Percentiles rank a stretch among this genome's conserved stretches.
Evolutionary conservation across 345 rosid genomes (phyloP).

Genomic region (Camelina sativa): DNA sequence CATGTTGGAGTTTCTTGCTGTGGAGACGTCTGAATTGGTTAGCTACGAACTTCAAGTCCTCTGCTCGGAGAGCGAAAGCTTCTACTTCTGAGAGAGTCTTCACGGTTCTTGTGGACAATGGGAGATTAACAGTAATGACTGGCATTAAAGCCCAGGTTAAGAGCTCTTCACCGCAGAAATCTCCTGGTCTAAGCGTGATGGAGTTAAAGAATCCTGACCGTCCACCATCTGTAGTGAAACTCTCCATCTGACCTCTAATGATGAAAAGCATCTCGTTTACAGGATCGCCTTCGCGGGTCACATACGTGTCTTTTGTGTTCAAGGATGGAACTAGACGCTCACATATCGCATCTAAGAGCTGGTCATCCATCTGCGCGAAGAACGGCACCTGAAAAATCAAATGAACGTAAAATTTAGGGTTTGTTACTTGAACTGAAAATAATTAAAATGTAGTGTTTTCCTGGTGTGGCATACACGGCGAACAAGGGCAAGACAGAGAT

Average conservation of each 20-base stretch:
- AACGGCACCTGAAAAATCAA: slow-evolving; percentile 65
- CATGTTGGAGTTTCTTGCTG: slow-evolving; percentile 88
- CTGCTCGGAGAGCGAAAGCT: slow-evolving; percentile 78
- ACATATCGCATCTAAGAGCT: slow-evolving; percentile 82
- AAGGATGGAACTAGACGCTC: slow-evolving; percentile 79
- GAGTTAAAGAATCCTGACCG: slow-evolving; percentile 80
- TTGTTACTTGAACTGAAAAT: slow-evolving; percentile 4
- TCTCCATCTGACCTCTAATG: slow-evolving; percentile 85
- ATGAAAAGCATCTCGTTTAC: slow-evolving; percentile 89
- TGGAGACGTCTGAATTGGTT: slow-evolving; percentile 84
- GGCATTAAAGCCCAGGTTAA: slow-evolving; percentile 85
- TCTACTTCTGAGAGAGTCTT: slow-evolving; percentile 67
- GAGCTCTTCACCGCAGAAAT: slow-evolving; percentile 89
- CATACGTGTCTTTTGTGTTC: slow-evolving; percentile 65
- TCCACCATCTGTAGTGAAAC: slow-evolving; percentile 89
- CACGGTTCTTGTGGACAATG: slow-evolving; percentile 74
- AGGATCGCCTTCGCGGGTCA: slow-evolving; percentile 83
- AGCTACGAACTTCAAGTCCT: slow-evolving; percentile 75
- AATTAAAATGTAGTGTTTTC: not conserved
- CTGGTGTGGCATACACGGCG: slow-evolving; percentile 62
- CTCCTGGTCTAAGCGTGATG: slow-evolving; percentile 71
- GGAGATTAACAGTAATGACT: slow-evolving; percentile 54
- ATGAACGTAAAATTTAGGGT: not conserved
- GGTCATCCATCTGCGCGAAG: slow-evolving; percentile 87
- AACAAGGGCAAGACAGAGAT: slow-evolving; percentile 84